These are phyloP conservation scores for Bidens hawaiensis DNA, from an alignment of 140 eudicot species.

Conservation along the genomic window DNA sequence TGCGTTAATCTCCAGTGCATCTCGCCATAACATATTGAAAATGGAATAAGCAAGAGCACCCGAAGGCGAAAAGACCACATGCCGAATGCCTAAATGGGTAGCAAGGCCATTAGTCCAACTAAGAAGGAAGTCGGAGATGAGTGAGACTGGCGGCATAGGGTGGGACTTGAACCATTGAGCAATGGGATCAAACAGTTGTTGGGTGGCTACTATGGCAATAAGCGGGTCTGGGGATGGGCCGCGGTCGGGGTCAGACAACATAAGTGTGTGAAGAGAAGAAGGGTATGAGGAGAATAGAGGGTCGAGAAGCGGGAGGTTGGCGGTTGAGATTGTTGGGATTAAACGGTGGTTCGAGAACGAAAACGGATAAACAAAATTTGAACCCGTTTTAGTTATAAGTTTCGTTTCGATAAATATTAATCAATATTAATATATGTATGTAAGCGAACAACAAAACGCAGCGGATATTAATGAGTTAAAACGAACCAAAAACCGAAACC, in stretches of 20 bases:
- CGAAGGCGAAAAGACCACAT: constrained; percentile 50
- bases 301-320: constrained; percentile 26
- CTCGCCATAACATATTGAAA: constrained; percentile 36
- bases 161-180: constrained; percentile 49
- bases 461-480: no score
- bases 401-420: no score
- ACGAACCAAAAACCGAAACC: no score
- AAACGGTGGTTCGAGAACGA: no score
- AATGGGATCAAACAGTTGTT: constrained; percentile 34
- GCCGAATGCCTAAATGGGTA: constrained; percentile 30
- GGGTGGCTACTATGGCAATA: constrained; percentile 32
- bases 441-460: no score
- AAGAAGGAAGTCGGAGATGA: constrained; percentile 61
- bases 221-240: constrained; percentile 28
- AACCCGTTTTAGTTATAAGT: no score
- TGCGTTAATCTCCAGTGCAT: constrained; percentile 9
- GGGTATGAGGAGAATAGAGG: constrained; percentile 53
- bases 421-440: no score
- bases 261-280: constrained; percentile 39
- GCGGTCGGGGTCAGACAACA: constrained; percentile 43
- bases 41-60: constrained; percentile 52
- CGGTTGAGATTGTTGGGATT: no score
- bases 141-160: constrained; percentile 64
- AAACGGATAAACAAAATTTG: no score
- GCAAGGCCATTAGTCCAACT: constrained; percentile 63